Evolutionary conservation across 345 rosid genomes (phyloP), one percentile per base, ranked within the genome.

Genomic region (Microthlaspi erraticum): DNA sequence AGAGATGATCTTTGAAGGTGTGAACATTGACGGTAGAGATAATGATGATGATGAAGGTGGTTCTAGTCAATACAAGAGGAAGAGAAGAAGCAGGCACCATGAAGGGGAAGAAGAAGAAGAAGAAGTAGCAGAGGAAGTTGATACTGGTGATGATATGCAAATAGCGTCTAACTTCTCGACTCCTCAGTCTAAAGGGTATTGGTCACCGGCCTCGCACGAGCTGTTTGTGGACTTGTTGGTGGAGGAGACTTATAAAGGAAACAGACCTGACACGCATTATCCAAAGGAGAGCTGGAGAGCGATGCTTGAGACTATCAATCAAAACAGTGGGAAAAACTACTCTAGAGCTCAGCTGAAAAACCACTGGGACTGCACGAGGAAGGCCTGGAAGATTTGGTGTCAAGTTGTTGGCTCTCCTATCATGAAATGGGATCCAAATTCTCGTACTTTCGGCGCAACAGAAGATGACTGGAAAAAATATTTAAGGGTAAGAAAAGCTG

Each of bases 311-410:
- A 58, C 70, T 3, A 81, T 83, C 50, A 78, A 77, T 51, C 62
- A 68, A 20, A 77, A 67, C 69, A 58, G 81, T 44, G 81, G 85
- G 4, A 44, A 58, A 53, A 58, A 10, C 5, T 79, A 71, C 42
- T 71, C 73, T 0, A 80, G 76, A 53, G 18, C 50, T 13, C 88
- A 84, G 45, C 23, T 85, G 3, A 80, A 73, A 66, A 78, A 81
- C 64, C 84, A 80, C 19, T 79, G 82, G 85, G 81, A 83, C 61
- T 19, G 36, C 16, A 78, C 77, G 3, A 83, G 81, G 68, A 82
- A 78, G 56, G 77, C 70, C 2, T 81, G 89, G 87, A 85, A 78
- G 74, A 60, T 78, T 41, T 83, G 89, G 85, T 78, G 83, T 57
- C 77, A 79, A 74, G 60, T 81, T 6, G 31, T 82, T 29, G 72